Evolutionary conservation across 352 stramenopile genomes (phyloP), one percentile per base, ranked within the genome.

Genomic region (Phytophthora pini): DNA sequence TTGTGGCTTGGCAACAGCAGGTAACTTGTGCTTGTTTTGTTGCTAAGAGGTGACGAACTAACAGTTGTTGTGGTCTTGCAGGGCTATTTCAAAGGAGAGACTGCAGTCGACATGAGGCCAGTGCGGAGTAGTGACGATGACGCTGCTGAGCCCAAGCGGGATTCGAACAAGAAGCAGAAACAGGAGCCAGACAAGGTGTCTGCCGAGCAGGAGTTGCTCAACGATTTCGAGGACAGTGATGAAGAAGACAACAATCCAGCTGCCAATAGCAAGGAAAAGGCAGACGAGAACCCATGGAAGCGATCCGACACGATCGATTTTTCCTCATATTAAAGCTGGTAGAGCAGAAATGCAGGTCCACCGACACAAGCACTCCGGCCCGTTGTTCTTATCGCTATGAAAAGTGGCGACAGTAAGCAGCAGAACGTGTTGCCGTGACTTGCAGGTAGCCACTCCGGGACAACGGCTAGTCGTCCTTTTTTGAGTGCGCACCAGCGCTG

Each of bases 211-310:
- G 87, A 95, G 29, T 69, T 95, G 56, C 68, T 93, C 54, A 88
- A 95, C 51, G 87, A 95, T 76, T 95, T 95, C 68, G 84, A 92
- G 49, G 83, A 95, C 64, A 91, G 82, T 39, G 84, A 92, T 7
- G 80, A 88, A 3, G 84, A 93, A 15, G 74, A 82, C 7, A 57
- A 76, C 1, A 41, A 41, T 11, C 11, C 52, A 17, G 32, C 63
- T 49, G 32, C 22, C 4, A 52, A 62, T 24, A 48, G 58, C 22
- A 61, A 57, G 8, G 48, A 70, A 24, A 49, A 72, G 15, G 47
- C 57, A 54, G 48, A 64, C 12, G 51, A 68, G 5, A 70, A 65
- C 29, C 52, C 76, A 46, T 95, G 87, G 87, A 67, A 83, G 52
- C 84, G 71, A 55, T 93, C 85, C 0, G 81, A 95, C 58, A 56